A percentile compares a stretch with the other conserved stretches of the same genome.
phyloP scores from a whole-genome alignment of 257 asterid genomes.

The Lycium ferocissimum region DNA sequence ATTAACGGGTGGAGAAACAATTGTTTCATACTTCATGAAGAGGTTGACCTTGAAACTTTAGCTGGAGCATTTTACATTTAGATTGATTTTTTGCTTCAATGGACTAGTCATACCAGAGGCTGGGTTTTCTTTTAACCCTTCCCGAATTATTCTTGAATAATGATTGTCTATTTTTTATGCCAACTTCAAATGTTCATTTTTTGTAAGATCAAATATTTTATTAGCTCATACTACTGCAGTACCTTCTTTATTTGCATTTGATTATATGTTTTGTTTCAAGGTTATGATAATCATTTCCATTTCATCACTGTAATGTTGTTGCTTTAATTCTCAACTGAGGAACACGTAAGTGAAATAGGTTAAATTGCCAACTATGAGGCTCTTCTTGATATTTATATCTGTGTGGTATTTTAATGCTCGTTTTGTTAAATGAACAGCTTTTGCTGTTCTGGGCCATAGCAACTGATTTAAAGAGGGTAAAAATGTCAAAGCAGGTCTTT shows the following conservation, averaged over 20 bases:
- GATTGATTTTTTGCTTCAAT: neutral
- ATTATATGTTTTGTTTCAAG: neutral
- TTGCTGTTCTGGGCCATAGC: neutral
- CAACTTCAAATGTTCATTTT: neutral
- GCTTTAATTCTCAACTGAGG: neutral
- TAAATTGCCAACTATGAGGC: neutral
- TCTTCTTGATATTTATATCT: neutral
- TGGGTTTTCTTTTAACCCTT: neutral
- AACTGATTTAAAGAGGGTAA: neutral
- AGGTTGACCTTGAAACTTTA: neutral
- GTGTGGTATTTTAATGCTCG: neutral
- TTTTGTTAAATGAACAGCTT: neutral
- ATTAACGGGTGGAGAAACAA: neutral
- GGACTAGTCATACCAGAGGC: neutral
- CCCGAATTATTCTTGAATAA: neutral
- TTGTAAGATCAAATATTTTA: neutral
- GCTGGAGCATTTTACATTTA: neutral
- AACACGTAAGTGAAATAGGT: neutral
- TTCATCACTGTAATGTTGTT: constrained; percentile 1
- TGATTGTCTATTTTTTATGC: neutral
- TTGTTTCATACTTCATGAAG: neutral
- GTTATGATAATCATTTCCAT: neutral
- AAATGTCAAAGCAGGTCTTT: neutral
- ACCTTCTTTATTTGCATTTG: neutral
- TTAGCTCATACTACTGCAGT: neutral